Base-by-base conservation (phyloP, 139 green algal genomes). In the Mesostigma viride region DNA sequence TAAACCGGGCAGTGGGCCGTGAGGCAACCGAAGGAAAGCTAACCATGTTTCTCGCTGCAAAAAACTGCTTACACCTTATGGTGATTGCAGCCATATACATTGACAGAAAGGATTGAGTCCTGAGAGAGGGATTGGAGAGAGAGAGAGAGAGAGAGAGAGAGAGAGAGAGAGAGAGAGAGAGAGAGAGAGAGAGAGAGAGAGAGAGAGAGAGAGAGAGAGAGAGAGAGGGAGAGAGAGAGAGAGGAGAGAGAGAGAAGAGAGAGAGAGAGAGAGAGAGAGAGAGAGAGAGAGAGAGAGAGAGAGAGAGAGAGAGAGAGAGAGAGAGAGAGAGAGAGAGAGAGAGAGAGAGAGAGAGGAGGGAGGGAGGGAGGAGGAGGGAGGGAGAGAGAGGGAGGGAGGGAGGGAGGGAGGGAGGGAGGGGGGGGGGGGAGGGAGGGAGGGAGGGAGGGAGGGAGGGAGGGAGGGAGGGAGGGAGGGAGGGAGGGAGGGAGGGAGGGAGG, bases 371-470 rank as follows among this genome's bases (percentile, higher is more conserved):
- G 40, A 53, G 40, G 17, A 17, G 17, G 40, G 17, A 17, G 17
- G 40, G 17, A 17, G 17, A 17, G 17, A 17, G 17, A 17, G 17
- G 40, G 17, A 17, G 17, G 40, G 17, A 17, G 17, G 40, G 17
- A 17, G 17, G 40, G 17, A 17, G 17, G 40, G 17, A 17, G 17
- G 40, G 17, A 17, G 17, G 40, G 17, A 17, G 17, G 40, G 17
- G 40, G 17, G 40, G 17, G 40, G 17, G 40, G 17, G 40, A 53
- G 40, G 17, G 40, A 53, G 64, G 88, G 81, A 53, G 40, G 17
- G 40, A 53, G 40, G 17, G 40, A 53, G 40, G 17, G 40, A 53
- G 40, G 17, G 40, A 53, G 40, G 17, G 40, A 53, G 40, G 17
- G 40, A 53, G 40, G 17, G 40, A 53, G 40, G 17, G 40, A 53